Evolutionary conservation across 2,329 filamentous ascomycete species (phyloP).

Genomic region (Ceratocystis colombiana): DNA sequence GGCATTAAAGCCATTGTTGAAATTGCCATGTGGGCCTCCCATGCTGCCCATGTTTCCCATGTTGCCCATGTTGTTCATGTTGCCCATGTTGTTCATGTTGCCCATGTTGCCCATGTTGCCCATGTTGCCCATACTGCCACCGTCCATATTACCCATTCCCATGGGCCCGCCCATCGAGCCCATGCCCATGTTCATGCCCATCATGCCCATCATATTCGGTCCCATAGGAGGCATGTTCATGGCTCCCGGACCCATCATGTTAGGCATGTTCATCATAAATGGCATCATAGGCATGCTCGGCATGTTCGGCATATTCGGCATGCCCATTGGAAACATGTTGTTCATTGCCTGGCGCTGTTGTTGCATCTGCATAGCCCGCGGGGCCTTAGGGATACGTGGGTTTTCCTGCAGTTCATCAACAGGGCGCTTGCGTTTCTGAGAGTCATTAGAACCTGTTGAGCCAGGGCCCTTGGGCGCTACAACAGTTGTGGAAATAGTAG

Average conservation of each 20-base stretch:
- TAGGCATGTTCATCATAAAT: conserved; percentile 35
- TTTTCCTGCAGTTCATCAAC: conserved; percentile 63
- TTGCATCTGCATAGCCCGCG: conserved; percentile 53
- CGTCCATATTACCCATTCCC: conserved; percentile 18
- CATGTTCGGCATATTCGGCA: conserved; percentile 31
- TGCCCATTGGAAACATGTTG: conserved; percentile 36
- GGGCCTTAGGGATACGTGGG: conserved; percentile 52
- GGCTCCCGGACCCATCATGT: conserved; percentile 27
- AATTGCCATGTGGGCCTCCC: conserved; percentile 30
- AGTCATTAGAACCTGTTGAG: conserved; percentile 27
- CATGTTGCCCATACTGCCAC: conserved; percentile 22
- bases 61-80: conserved; percentile 24
- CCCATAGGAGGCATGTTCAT: conserved; percentile 30
- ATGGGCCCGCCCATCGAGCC: conserved; percentile 16
- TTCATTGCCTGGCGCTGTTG: conserved; percentile 39
- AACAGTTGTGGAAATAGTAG: background rate
- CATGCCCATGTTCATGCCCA: conserved; percentile 32
- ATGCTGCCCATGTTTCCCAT: conserved; percentile 20
- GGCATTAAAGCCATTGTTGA: conserved; percentile 17
- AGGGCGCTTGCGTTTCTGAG: conserved; percentile 62
- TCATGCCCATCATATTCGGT: conserved; percentile 31
- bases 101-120: conserved; percentile 24
- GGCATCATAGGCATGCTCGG: conserved; percentile 34
- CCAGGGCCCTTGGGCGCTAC: background rate
- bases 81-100: background rate